Conservation (phyloP, 805 yeast genomes). For the Kuraishia piskuri region DNA sequence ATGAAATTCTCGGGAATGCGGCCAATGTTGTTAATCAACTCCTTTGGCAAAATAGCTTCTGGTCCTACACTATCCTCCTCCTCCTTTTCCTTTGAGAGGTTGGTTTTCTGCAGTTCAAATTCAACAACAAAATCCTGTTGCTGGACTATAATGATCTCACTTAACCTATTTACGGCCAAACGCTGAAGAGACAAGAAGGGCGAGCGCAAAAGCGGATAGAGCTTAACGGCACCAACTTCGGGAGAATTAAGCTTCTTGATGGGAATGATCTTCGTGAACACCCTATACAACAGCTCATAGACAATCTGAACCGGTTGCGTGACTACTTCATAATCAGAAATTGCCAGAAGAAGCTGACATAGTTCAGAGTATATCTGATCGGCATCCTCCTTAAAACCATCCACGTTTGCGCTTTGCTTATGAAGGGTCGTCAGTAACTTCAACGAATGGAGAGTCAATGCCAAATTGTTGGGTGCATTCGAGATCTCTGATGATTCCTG, state of each 20-base stretch:
- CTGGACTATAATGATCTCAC: conserved; percentile 27
- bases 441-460: conserved; percentile 38
- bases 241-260: conserved; percentile 18
- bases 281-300: background rate
- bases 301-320: background rate
- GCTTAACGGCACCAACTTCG: conserved; percentile 18
- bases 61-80: conserved; percentile 13
- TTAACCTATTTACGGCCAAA: conserved; percentile 30
- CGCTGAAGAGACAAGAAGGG: conserved; percentile 31
- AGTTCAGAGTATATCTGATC: conserved; percentile 31
- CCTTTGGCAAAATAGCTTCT: conserved; percentile 29
- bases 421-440: conserved; percentile 28
- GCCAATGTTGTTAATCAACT: conserved; percentile 27
- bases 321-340: conserved; percentile 11
- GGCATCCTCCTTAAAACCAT: conserved; percentile 24
- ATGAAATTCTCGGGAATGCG: conserved; percentile 26
- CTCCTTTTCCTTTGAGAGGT: conserved; percentile 16
- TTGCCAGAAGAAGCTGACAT: conserved; percentile 30
- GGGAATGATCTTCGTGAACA: conserved; percentile 16
- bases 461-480: conserved; percentile 16
- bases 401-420: conserved; percentile 19
- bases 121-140: conserved; percentile 61
- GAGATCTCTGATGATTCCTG: conserved; percentile 22
- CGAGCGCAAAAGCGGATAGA: conserved; percentile 25
- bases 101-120: conserved; percentile 42